These are phyloP conservation scores for Zygosaccharomyces kombuchaensis DNA, from an alignment of 805 yeast species.

Conservation along the genomic window DNA sequence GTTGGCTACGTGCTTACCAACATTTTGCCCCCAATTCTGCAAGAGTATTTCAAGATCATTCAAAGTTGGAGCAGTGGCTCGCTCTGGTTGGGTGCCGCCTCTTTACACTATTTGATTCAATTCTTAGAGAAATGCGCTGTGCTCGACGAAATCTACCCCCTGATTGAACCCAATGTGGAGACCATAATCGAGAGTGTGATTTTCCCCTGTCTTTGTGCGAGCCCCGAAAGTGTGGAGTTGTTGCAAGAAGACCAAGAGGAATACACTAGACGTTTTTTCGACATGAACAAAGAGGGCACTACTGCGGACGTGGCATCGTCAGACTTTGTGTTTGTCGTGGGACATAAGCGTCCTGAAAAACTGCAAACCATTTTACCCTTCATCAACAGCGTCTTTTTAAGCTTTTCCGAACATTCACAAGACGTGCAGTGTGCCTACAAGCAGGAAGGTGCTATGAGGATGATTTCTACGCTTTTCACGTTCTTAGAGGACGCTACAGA, in stretches of 20 bases:
- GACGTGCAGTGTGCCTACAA: conserved; percentile 47
- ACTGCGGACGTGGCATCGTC: conserved; percentile 81
- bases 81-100: conserved; percentile 61
- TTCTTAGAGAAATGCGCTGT: conserved; percentile 61
- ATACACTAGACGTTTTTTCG: conserved; percentile 70
- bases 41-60: conserved; percentile 50
- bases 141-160: conserved; percentile 53
- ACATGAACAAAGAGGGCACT: conserved; percentile 54
- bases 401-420: conserved; percentile 33
- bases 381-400: conserved; percentile 46
- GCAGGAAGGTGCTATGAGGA: conserved; percentile 78
- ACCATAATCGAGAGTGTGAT: conserved; percentile 64
- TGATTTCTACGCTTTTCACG: conserved; percentile 64
- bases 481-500: conserved; percentile 37
- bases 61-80: conserved; percentile 38
- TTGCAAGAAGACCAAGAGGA: conserved; percentile 82
- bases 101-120: conserved; percentile 60
- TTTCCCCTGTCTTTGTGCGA: conserved; percentile 71
- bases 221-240: conserved; percentile 57
- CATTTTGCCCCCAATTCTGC: conserved; percentile 67
- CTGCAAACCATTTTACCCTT: conserved; percentile 52
- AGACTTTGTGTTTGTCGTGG: conserved; percentile 64
- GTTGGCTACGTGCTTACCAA: conserved; percentile 48
- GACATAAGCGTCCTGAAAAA: conserved; percentile 49
- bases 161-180: conserved; percentile 60